Conservation (phyloP, 176 grass and related monocot genomes). For the Raddia distichophylla region DNA sequence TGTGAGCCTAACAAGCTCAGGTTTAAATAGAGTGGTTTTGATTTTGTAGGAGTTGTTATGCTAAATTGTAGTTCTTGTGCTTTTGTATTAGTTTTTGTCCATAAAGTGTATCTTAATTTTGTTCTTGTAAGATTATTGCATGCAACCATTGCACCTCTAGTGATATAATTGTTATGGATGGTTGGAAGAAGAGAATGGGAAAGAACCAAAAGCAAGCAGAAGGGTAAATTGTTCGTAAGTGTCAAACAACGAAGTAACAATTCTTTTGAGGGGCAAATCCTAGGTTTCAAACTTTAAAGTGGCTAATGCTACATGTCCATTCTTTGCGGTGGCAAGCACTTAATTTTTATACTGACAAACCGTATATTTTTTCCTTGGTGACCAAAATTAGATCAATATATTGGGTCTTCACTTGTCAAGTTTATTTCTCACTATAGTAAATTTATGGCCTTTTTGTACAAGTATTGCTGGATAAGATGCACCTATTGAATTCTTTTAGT, state of each 20-base stretch:
- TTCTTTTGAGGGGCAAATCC: not conserved
- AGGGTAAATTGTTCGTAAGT: not conserved
- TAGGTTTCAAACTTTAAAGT: not conserved
- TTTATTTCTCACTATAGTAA: not conserved
- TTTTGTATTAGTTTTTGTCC: no score
- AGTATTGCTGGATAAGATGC: conserved; percentile 18
- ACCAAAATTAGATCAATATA: not conserved
- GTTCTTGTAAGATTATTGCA: not conserved
- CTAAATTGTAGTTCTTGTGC: no score
- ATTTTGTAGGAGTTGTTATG: no score
- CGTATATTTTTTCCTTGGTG: not conserved
- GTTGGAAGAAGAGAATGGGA: not conserved
- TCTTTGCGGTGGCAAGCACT: no score
- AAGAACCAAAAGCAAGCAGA: not conserved
- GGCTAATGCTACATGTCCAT: not conserved
- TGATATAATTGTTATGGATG: not conserved
- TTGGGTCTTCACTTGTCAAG: conserved; percentile 16
- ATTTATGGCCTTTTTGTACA: conserved; percentile 6
- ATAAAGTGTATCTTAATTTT: not conserved
- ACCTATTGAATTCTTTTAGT: conserved; percentile 6
- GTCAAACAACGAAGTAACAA: not conserved
- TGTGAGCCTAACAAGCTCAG: no score
- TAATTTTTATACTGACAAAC: no score
- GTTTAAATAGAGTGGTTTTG: no score
- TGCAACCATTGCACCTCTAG: not conserved